Evolutionary conservation across 2,329 filamentous ascomycete genomes (phyloP).

Genomic region (Colletotrichum liaoningense): DNA sequence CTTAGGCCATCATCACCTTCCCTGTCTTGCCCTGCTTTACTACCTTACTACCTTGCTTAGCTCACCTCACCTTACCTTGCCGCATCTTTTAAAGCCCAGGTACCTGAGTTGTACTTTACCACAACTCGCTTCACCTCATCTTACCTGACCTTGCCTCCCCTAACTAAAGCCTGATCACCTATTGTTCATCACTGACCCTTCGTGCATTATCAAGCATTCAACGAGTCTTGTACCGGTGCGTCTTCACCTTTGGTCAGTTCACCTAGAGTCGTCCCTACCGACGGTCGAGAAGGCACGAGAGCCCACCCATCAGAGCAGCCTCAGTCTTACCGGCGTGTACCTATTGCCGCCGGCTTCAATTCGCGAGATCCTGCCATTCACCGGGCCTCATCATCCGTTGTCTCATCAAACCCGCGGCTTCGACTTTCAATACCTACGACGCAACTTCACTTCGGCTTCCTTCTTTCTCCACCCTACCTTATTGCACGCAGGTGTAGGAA

Average conservation of each 20-base stretch:
- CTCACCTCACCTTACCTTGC: background rate
- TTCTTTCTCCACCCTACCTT: background rate
- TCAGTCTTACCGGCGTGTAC: background rate
- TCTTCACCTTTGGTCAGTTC: background rate
- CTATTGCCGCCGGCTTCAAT: background rate
- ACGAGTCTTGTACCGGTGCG: constrained; percentile 5
- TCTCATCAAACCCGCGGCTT: background rate
- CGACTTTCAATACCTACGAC: background rate
- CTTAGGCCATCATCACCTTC: constrained; percentile 8
- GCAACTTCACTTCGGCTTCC: background rate
- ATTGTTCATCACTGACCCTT: background rate
- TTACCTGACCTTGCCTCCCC: background rate
- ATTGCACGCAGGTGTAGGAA: background rate
- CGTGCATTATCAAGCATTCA: background rate
- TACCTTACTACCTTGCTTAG: background rate
- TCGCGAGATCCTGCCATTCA: background rate
- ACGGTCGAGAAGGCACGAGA: background rate
- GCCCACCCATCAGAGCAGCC: background rate
- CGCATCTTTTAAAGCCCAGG: background rate
- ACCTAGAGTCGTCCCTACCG: background rate
- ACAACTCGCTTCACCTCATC: background rate
- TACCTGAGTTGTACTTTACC: constrained; percentile 11
- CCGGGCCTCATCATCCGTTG: background rate
- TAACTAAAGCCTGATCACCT: background rate
- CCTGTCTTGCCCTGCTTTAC: background rate